Base-by-base conservation (phyloP, 371 early-diverging fungal species). In the Apophysomyces ossiformis region DNA sequence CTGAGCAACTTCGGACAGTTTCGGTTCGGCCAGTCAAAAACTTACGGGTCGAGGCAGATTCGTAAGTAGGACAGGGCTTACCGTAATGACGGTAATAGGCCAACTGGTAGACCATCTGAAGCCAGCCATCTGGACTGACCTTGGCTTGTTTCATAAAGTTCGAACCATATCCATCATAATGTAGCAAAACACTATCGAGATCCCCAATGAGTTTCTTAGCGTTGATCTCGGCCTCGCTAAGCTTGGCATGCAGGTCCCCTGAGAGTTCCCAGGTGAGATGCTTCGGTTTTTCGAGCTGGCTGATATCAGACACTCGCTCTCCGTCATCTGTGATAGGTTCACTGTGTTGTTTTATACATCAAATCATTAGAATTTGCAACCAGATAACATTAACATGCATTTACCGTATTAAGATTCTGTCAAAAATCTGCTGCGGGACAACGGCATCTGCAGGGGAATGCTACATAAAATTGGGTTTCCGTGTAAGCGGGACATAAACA, bases 381-480 rank as follows among this genome's bases (percentile, higher is more conserved):
- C 21, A 41, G 9, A 56, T 13, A 18, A 18, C 41, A 38, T 9
- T 4, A 65, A n/a, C 7, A 21, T 18, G 12, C 7, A 57, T 66
- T 64, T 86, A 90, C 90, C 76, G 70, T 50, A 63, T 67, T 18
- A 90, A 74, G 1, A 90, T 75, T 64, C 84, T 88, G 65, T 91
- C 84, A 65, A 94, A 82, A 54, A 94, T 81, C 38, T 86, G 85
- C 35, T 91, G 92, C 21, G 96, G 95, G 47, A 93, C 89, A 43
- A 95, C 92, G 7, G 97, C 97, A 77, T 97, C 98, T 3, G 90
- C 90, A 26, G 97, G 95, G 6, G 96, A 84, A 73, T 96, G 95
- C 89, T 90, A 73, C 35, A 58, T 7, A 60, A 18, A 35, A 62
- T 41, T 26, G 32, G 1, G 32, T 26, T 26, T 26, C 32, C 32